A percentile compares a stretch with the other conserved stretches of the same genome.
Conservation (phyloP, 1,284 basidiomycete species). For the Gomphus bonarii region DNA sequence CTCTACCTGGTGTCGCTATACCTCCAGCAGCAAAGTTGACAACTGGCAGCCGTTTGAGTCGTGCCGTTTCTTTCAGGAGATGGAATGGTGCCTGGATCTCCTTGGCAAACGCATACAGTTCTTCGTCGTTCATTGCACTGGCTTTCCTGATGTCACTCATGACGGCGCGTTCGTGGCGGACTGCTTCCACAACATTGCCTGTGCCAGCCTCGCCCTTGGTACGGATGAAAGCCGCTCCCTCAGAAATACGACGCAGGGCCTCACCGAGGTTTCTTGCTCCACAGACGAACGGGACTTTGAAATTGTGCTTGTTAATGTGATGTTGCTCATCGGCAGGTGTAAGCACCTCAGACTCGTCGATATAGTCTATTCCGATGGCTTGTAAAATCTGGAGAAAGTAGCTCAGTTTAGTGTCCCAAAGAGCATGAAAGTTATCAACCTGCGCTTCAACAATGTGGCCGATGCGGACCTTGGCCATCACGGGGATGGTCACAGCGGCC, state of each 20-base stretch:
- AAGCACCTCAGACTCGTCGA: slow-evolving; percentile 95
- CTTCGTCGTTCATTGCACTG: slow-evolving; percentile 86
- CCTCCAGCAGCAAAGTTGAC: slow-evolving; percentile 96
- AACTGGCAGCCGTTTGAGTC: slow-evolving; percentile 88
- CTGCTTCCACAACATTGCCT: slow-evolving; percentile 96
- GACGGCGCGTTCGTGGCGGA: slow-evolving; percentile 83
- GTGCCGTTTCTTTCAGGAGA: slow-evolving; percentile 91
- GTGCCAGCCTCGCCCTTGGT: slow-evolving; percentile 98
- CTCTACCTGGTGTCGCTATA: slow-evolving; percentile 82
- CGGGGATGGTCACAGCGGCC: slow-evolving; percentile 83
- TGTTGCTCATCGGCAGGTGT: slow-evolving; percentile 90
- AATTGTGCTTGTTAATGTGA: slow-evolving; percentile 81
- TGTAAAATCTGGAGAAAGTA: slow-evolving; percentile 69
- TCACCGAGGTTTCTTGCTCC: slow-evolving; percentile 80
- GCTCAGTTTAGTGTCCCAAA: not conserved
- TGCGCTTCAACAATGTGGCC: slow-evolving; percentile 97
- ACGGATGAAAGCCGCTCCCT: slow-evolving; percentile 95
- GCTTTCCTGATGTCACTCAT: slow-evolving; percentile 81
- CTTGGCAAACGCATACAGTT: slow-evolving; percentile 92
- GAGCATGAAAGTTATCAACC: slow-evolving; percentile 26
- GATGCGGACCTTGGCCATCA: slow-evolving; percentile 92
- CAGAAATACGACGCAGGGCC: slow-evolving; percentile 91
- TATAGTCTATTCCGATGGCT: slow-evolving; percentile 93
- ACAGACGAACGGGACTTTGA: slow-evolving; percentile 84
- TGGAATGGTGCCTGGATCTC: slow-evolving; percentile 96